Conservation (phyloP, 2,329 filamentous ascomycete species). For the Diplocarpon rosae region DNA sequence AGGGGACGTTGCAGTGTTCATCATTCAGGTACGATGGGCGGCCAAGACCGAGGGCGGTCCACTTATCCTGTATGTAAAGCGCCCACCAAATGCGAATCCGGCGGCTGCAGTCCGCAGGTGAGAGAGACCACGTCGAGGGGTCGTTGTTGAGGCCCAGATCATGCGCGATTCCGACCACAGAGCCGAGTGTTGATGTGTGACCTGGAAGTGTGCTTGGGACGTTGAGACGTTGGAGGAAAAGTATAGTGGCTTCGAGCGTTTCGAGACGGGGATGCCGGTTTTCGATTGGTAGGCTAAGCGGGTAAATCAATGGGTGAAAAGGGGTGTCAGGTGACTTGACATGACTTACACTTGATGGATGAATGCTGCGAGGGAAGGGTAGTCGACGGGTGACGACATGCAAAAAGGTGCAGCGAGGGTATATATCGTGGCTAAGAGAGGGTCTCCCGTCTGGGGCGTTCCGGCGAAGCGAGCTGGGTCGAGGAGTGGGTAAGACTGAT, state of each 20-base stretch:
- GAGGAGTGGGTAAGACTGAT: slow-evolving; percentile 20
- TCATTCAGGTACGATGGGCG: slow-evolving; percentile 35
- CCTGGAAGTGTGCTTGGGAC: slow-evolving; percentile 10
- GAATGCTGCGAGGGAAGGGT: slow-evolving; percentile 13
- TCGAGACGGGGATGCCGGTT: slow-evolving; percentile 18
- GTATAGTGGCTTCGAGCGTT: slow-evolving; percentile 19
- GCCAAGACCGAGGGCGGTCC: slow-evolving; percentile 45
- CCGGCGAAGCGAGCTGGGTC: slow-evolving; percentile 17
- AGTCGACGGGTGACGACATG: slow-evolving; percentile 11
- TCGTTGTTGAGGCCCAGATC: slow-evolving; percentile 25
- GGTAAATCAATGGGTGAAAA: neutral
- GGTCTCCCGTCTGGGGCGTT: slow-evolving; percentile 11
- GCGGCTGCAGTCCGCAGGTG: slow-evolving; percentile 20
- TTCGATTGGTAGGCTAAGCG: slow-evolving; percentile 19
- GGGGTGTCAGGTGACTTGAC: neutral
- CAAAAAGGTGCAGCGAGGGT: slow-evolving; percentile 20
- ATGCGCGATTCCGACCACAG: slow-evolving; percentile 20
- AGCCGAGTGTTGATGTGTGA: slow-evolving; percentile 12
- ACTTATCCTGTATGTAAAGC: slow-evolving; percentile 54
- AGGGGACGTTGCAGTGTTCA: slow-evolving; percentile 24
- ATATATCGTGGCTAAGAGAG: slow-evolving; percentile 18
- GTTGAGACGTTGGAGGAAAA: slow-evolving; percentile 15
- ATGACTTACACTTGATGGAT: slow-evolving; percentile 15
- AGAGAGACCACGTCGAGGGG: slow-evolving; percentile 22
- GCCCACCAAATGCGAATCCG: slow-evolving; percentile 53